Conservation (phyloP, 2,329 filamentous ascomycete species). For the Fusarium nodosum region DNA sequence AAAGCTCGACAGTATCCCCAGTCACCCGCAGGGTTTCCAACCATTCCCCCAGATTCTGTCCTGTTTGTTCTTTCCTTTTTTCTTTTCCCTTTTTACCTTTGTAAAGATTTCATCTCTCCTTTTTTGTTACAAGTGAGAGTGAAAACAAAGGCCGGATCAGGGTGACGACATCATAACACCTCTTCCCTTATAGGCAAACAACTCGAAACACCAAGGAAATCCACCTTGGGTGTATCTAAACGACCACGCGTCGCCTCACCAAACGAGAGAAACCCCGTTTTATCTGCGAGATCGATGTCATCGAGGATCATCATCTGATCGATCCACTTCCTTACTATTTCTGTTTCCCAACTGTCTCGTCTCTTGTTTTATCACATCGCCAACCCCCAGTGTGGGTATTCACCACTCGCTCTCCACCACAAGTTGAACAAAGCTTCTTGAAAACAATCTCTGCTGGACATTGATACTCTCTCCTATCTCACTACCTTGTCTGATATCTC, state of each 20-base stretch:
- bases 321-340: constrained; percentile 30
- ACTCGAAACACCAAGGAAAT: constrained; percentile 32
- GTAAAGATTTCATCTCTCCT: constrained; percentile 1
- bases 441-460: constrained; percentile 10
- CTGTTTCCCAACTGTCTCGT: constrained; percentile 13
- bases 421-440: constrained; percentile 4
- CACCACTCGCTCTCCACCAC: constrained; percentile 37
- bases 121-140: not conserved
- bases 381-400: constrained; percentile 22
- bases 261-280: constrained; percentile 12
- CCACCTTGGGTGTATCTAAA: constrained; percentile 9
- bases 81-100: constrained; percentile 2
- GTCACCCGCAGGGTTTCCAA: constrained; percentile 35
- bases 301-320: constrained; percentile 38
- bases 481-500: constrained; percentile 3
- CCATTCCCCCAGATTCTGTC: constrained; percentile 36
- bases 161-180: constrained; percentile 17
- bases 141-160: not conserved
- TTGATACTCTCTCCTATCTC: constrained; percentile 1
- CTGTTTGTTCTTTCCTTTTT: constrained; percentile 18
- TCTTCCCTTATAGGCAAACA: not conserved
- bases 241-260: constrained; percentile 21
- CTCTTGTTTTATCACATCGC: constrained; percentile 30
- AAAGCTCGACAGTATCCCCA: constrained; percentile 43
- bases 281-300: constrained; percentile 35